Base-by-base conservation (phyloP, 345 rosid species). In the Lepidium aucheri region DNA sequence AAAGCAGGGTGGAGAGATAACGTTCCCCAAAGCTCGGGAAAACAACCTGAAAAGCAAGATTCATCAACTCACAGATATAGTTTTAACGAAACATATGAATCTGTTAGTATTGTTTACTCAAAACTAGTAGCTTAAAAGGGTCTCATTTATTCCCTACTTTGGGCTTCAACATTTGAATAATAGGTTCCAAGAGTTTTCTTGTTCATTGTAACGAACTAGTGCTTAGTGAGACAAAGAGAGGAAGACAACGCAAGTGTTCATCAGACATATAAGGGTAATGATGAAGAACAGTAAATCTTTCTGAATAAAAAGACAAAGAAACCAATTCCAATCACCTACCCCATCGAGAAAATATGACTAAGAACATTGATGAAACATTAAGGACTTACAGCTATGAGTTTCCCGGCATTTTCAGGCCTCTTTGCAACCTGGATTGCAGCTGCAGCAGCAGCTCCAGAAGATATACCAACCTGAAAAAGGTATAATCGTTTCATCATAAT, bases 21-120 rank as follows among this genome's bases (percentile, higher is more conserved):
- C 97, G 85, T 65, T 94, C 99, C 18, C 99, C 96, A 4, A 94
- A 88, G 85, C 99, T 94, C 2, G 99, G 99, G 65, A 94, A 88
- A 55, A 90, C 96, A 70, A 88, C 97, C 99, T 90, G 82, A 4
- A 67, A 60, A 16, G 8, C 53, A 52, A 67, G 0, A 67, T 53
- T 67, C 53, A 67, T 53, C 16, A 58, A 53, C 56, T 18, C 56
- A 42, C 49, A 51, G 0, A 41, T 41, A 64, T 6, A 17, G 0
- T 7, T 20, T 15, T n/a, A 14, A 8, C 20, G 4, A 15, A 56
- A 41, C 11, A 13, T 40, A 40, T 46, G 46, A 53, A n/a, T 54
- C 46, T 15, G 12, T 62, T 34, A 13, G 30, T 39, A 10, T 10
- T 8, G 20, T 10, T 10, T 9, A 50, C 42, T 13, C 53, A 9